phyloP scores from a whole-genome alignment of 352 stramenopile species.

The Pythium dissotocum region DNA sequence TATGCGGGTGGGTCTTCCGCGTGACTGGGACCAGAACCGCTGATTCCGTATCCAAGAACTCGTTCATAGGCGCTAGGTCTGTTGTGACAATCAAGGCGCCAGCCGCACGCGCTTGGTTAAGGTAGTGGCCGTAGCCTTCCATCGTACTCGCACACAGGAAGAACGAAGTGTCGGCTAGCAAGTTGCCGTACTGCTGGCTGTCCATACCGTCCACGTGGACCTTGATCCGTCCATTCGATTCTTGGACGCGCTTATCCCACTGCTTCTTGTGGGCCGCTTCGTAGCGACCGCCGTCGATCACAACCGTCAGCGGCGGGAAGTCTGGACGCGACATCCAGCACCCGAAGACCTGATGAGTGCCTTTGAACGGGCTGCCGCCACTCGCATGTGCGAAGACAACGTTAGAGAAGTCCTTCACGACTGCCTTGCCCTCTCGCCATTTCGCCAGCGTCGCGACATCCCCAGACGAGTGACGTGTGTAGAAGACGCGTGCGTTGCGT shows the following conservation, averaged over 20 bases:
- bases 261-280: background rate
- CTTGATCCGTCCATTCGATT: background rate
- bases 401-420: background rate
- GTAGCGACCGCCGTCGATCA: background rate
- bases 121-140: slow-evolving; percentile 60
- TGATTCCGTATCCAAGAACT: slow-evolving; percentile 14
- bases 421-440: background rate
- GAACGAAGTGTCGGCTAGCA: slow-evolving; percentile 20
- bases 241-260: background rate
- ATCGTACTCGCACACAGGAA: slow-evolving; percentile 52
- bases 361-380: background rate
- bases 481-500: background rate
- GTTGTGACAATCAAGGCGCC: slow-evolving; percentile 43
- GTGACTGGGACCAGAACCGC: background rate
- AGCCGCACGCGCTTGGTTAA: slow-evolving; percentile 50
- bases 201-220: background rate
- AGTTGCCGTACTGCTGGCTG: background rate
- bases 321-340: background rate
- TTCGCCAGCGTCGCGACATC: background rate
- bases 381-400: background rate
- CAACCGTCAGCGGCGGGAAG: background rate
- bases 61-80: slow-evolving; percentile 50
- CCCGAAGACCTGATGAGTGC: background rate
- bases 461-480: background rate
- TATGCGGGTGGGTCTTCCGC: background rate